phyloP scores from a whole-genome alignment of 2,329 filamentous ascomycete genomes.

The Ophiocordyceps sinensis region DNA sequence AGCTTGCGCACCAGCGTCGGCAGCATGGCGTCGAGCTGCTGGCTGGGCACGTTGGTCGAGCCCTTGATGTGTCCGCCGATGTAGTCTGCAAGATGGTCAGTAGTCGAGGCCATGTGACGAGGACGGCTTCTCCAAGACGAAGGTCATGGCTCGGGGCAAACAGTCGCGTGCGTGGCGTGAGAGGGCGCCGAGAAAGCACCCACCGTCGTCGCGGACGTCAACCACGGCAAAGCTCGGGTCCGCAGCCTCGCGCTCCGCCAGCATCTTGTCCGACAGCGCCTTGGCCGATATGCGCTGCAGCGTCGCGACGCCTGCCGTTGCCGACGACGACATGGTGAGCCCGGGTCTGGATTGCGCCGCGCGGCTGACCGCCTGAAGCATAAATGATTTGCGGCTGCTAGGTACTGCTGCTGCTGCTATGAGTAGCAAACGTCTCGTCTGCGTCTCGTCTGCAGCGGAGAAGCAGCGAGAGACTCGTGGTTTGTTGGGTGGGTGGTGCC shows the following conservation, averaged over 20 bases:
- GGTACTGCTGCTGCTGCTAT: too few relatives aligned
- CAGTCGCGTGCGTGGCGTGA: neutral
- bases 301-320: conserved; percentile 37
- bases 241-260: conserved; percentile 27
- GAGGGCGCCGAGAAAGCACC: conserved; percentile 7
- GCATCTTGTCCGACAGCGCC: conserved; percentile 51
- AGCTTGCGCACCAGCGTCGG: conserved; percentile 72
- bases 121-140: too few relatives aligned
- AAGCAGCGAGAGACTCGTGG: too few relatives aligned
- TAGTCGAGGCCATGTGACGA: too few relatives aligned
- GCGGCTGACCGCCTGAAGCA: neutral
- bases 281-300: conserved; percentile 56
- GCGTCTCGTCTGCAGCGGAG: too few relatives aligned
- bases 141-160: neutral
- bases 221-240: conserved; percentile 53
- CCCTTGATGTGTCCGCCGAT: conserved; percentile 79
- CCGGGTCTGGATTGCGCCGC: neutral
- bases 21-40: conserved; percentile 58
- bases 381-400: too few relatives aligned
- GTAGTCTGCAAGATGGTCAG: conserved; percentile 59
- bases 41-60: conserved; percentile 61
- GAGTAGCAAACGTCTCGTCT: too few relatives aligned
- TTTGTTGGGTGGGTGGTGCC: too few relatives aligned
- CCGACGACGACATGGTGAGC: conserved; percentile 14
- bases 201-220: conserved; percentile 78